These are phyloP conservation scores for Clavispora vitiphila DNA, from an alignment of 805 yeast species.

Conservation along the genomic window DNA sequence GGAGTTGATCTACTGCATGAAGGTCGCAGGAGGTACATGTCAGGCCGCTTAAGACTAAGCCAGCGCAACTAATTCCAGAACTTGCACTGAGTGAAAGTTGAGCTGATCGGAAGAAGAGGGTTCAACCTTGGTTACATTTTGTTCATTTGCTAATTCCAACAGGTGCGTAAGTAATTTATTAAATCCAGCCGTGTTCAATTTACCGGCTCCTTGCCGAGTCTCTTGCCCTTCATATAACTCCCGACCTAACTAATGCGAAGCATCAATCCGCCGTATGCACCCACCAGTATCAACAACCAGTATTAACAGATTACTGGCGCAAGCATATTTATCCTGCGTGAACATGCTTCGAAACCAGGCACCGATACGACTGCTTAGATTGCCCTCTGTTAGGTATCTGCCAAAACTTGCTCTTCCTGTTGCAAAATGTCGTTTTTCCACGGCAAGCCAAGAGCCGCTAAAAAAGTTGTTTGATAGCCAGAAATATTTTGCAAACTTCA, in stretches of 20 bases:
- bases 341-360: background rate
- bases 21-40: background rate
- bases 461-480: constrained; percentile 58
- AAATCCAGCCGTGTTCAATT: too few species aligned
- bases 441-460: constrained; percentile 24
- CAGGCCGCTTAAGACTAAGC: background rate
- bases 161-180: too few species aligned
- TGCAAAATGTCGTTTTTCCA: constrained; percentile 3
- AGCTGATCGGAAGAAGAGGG: too few species aligned
- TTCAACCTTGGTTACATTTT: too few species aligned
- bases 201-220: too few species aligned
- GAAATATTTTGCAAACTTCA: constrained; percentile 50
- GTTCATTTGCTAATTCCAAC: too few species aligned
- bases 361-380: background rate
- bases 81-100: too few species aligned
- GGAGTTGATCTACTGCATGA: constrained; percentile 2
- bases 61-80: background rate
- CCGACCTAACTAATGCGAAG: background rate
- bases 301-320: background rate
- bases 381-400: background rate
- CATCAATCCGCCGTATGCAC: too few species aligned
- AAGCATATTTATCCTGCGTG: background rate
- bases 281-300: background rate
- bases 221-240: background rate
- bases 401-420: background rate